Percentiles rank a stretch among this genome's conserved stretches.
phyloP scores from a whole-genome alignment of 768 basidiomycete species.

The Amanita inopinata region DNA sequence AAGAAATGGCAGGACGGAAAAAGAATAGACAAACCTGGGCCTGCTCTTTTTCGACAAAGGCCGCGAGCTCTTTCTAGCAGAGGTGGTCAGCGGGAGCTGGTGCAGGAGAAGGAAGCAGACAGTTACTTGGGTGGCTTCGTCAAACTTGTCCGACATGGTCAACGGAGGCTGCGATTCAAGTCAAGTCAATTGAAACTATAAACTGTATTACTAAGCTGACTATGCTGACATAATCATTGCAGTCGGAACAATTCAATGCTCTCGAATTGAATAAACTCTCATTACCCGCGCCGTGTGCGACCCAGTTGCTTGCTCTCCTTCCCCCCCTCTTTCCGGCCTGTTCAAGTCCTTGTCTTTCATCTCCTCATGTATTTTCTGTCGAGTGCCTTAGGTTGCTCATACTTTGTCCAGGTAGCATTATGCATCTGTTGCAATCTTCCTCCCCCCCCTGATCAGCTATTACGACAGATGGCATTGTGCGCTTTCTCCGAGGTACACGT shows the following conservation, averaged over 20 bases:
- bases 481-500: conserved; percentile 22
- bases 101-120: conserved; percentile 10
- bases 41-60: conserved; percentile 77
- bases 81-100: conserved; percentile 4
- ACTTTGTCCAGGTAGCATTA: not conserved
- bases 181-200: not conserved
- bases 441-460: conserved; percentile 7
- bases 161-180: conserved; percentile 1
- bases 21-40: conserved; percentile 44
- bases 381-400: too few species aligned
- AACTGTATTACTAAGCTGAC: not conserved
- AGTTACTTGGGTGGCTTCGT: conserved; percentile 65
- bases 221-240: conserved; percentile 6
- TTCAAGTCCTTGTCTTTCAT: too few species aligned
- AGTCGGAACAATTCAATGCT: too few species aligned
- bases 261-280: conserved; percentile 1
- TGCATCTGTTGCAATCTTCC: not conserved
- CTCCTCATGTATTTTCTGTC: too few species aligned
- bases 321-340: too few species aligned
- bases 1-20: not conserved
- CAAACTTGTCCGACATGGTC: conserved; percentile 52
- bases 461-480: conserved; percentile 17
- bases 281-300: not conserved
- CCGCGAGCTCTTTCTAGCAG: conserved; percentile 68
- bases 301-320: too few species aligned